These are phyloP conservation scores for Sugiyamaella smithiae DNA, from an alignment of 805 yeast genomes.

Conservation along the genomic window DNA sequence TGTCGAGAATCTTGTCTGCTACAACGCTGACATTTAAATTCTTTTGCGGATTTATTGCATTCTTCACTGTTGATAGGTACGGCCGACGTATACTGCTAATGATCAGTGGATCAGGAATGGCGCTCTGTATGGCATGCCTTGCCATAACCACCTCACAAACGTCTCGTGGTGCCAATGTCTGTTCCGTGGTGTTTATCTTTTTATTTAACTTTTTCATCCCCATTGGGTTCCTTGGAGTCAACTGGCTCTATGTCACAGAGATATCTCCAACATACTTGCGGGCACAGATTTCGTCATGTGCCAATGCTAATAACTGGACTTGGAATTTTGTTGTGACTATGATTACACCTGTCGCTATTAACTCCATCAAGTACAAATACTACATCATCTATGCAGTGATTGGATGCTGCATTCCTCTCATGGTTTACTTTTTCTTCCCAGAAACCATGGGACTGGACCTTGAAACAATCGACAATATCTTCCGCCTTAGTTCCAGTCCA, in stretches of 20 bases:
- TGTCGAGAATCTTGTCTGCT: conserved; percentile 9
- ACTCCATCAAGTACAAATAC: conserved; percentile 47
- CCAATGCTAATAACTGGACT: conserved; percentile 63
- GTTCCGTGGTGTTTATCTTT: conserved; percentile 9
- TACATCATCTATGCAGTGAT: conserved; percentile 12
- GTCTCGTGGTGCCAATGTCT: conserved; percentile 18
- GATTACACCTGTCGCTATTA: conserved; percentile 56
- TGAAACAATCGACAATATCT: conserved; percentile 67
- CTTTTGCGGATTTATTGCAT: conserved; percentile 9
- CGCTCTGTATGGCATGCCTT: conserved; percentile 1
- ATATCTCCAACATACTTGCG: conserved; percentile 11
- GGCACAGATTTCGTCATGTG: conserved; percentile 47
- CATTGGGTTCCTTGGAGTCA: conserved; percentile 13
- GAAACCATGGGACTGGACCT: conserved; percentile 67
- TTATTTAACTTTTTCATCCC: conserved; percentile 13
- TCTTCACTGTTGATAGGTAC: conserved; percentile 11
- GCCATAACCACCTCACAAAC: conserved; percentile 26
- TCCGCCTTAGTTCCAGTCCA: conserved; percentile 23
- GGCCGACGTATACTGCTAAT: conserved; percentile 13
- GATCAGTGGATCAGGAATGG: conserved; percentile 6
- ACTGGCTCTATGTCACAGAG: conserved; percentile 17
- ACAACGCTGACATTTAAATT: conserved; percentile 6
- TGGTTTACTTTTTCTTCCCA: conserved; percentile 45
- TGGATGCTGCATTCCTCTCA: conserved; percentile 31
- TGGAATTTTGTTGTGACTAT: conserved; percentile 62